Percentiles rank a stretch among this genome's conserved stretches.
phyloP scores from a whole-genome alignment of 2,329 filamentous ascomycete genomes.

The Fusarium stilboides region DNA sequence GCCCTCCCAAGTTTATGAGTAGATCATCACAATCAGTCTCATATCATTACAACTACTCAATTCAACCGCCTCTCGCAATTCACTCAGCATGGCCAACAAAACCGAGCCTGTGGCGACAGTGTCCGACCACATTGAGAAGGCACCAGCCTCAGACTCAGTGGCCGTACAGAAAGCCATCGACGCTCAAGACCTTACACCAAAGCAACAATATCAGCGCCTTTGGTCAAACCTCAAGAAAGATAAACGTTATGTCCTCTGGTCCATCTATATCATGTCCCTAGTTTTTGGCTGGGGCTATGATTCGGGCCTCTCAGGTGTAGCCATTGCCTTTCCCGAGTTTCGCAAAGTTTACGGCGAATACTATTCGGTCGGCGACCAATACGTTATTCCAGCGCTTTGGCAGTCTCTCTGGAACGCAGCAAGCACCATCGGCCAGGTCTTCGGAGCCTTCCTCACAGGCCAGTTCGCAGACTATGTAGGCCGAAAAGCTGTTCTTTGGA shows the following conservation, averaged over 20 bases:
- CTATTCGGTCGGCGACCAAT: slow-evolving; percentile 50
- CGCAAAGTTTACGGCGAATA: slow-evolving; percentile 54
- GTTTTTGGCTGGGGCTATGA: slow-evolving; percentile 57
- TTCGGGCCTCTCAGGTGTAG: slow-evolving; percentile 54
- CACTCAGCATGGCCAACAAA: slow-evolving; percentile 12
- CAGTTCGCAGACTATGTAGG: slow-evolving; percentile 49
- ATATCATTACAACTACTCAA: not conserved
- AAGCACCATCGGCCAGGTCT: slow-evolving; percentile 53
- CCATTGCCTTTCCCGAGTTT: slow-evolving; percentile 56
- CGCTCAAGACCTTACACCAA: slow-evolving; percentile 42
- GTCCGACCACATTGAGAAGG: slow-evolving; percentile 20
- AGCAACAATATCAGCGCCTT: slow-evolving; percentile 49
- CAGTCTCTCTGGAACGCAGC: slow-evolving; percentile 58
- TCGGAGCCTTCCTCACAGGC: slow-evolving; percentile 49
- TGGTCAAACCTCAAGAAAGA: slow-evolving; percentile 52
- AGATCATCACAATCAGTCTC: not conserved
- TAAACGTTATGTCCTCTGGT: slow-evolving; percentile 49
- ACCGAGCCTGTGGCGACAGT: slow-evolving; percentile 4
- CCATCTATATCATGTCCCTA: slow-evolving; percentile 52
- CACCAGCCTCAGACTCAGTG: not conserved
- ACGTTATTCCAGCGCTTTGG: slow-evolving; percentile 56
- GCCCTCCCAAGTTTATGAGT: rapidly evolving
- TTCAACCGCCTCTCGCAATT: not conserved
- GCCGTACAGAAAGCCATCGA: slow-evolving; percentile 28
- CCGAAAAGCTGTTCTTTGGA: slow-evolving; percentile 45